A percentile compares a stretch with the other conserved stretches of the same genome.
Evolutionary conservation across 352 stramenopile species (phyloP).

Genomic region (Phytopythium chamaehyphon): DNA sequence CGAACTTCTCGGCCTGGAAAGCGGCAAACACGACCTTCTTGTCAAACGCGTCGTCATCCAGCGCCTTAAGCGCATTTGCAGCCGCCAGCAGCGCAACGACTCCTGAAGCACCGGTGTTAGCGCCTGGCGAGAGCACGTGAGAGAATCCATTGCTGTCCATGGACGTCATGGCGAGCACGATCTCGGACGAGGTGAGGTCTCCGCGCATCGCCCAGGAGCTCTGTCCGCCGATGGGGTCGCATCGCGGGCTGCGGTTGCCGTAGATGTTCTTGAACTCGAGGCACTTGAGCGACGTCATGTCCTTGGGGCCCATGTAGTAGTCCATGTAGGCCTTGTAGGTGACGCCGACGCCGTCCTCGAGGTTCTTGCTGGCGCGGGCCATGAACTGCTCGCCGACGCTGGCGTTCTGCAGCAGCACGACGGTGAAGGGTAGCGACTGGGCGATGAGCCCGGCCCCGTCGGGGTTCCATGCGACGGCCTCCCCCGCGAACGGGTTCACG

Average conservation of each 20-base stretch:
- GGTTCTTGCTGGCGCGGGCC: slow-evolving; percentile 55
- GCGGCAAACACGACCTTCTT: slow-evolving; percentile 79
- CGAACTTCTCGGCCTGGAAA: slow-evolving; percentile 80
- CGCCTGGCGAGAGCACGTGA: slow-evolving; percentile 63
- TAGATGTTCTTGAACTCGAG: slow-evolving; percentile 79
- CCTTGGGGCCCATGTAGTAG: slow-evolving; percentile 76
- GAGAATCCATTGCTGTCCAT: slow-evolving; percentile 76
- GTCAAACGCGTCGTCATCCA: slow-evolving; percentile 57
- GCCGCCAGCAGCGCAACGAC: slow-evolving; percentile 74
- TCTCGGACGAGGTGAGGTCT: slow-evolving; percentile 40
- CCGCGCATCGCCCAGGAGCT: slow-evolving; percentile 66
- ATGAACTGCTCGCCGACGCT: slow-evolving; percentile 35
- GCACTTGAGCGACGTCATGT: slow-evolving; percentile 72
- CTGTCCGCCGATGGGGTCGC: slow-evolving; percentile 76
- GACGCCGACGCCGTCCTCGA: slow-evolving; percentile 28
- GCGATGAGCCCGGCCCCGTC: slow-evolving; percentile 42
- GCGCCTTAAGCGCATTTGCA: slow-evolving; percentile 55
- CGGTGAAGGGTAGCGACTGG: slow-evolving; percentile 43
- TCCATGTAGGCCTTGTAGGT: slow-evolving; percentile 81
- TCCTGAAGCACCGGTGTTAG: slow-evolving; percentile 70
- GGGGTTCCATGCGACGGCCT: slow-evolving; percentile 67
- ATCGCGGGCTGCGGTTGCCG: slow-evolving; percentile 53
- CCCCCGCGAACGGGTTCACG: slow-evolving; percentile 64
- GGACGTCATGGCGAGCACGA: slow-evolving; percentile 67
- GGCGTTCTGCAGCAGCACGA: slow-evolving; percentile 59